Conservation (phyloP, 2,329 filamentous ascomycete species). For the Aspergillus udagawae region DNA sequence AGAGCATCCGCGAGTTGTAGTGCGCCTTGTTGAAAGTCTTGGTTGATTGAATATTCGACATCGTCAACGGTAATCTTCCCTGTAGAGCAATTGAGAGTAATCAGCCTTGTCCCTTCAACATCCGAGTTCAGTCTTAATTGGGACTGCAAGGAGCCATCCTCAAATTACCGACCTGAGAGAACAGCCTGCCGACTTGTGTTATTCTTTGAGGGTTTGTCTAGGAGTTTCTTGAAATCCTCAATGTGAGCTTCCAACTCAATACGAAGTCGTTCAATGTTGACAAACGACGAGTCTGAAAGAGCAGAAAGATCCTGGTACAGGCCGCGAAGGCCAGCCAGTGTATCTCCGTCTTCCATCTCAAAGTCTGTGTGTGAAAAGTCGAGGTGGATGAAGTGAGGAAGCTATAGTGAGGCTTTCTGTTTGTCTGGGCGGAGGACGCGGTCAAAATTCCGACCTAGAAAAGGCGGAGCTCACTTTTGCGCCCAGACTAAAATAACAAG, state of each 20-base stretch:
- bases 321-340: constrained; percentile 72
- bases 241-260: constrained; percentile 62
- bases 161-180: constrained; percentile 55
- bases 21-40: constrained; percentile 78
- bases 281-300: constrained; percentile 66
- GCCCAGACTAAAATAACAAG: background rate
- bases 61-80: constrained; percentile 72
- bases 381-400: constrained; percentile 12
- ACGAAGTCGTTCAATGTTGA: constrained; percentile 66
- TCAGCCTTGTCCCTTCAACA: constrained; percentile 12
- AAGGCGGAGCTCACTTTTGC: constrained; percentile 10
- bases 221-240: constrained; percentile 63
- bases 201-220: constrained; percentile 72
- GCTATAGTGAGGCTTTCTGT: constrained; percentile 23
- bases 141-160: background rate
- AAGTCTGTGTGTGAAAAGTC: constrained; percentile 28
- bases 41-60: constrained; percentile 74
- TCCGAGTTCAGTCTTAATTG: background rate
- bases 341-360: constrained; percentile 68
- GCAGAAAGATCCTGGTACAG: constrained; percentile 82
- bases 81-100: constrained; percentile 32
- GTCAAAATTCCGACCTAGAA: constrained; percentile 32
- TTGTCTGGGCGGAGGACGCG: constrained; percentile 33
- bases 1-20: constrained; percentile 82
- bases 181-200: constrained; percentile 70